Conservation (phyloP, 164 flowering plant species). For the Stephania yunnanensis region DNA sequence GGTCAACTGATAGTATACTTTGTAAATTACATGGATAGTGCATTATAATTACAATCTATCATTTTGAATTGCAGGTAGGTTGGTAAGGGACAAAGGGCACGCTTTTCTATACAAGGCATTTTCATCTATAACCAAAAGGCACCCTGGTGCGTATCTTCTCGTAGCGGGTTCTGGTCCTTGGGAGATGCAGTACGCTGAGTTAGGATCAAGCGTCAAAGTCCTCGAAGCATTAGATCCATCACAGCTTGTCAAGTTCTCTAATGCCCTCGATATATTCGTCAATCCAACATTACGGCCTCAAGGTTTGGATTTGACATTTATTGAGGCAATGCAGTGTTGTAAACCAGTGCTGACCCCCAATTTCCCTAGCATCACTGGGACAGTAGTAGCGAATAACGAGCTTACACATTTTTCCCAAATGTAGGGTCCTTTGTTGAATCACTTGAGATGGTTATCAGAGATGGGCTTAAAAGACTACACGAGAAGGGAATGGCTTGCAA, state of each 20-base stretch:
- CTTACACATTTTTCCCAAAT: constrained; percentile 45
- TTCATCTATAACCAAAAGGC: constrained; percentile 13
- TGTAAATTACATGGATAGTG: too few species aligned
- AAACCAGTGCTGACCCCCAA: constrained; percentile 48
- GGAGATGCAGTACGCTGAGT: constrained; percentile 37
- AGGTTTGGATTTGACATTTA: constrained; percentile 53
- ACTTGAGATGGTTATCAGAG: constrained; percentile 29
- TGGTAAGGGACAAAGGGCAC: constrained; percentile 66
- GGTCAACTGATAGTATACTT: too few species aligned
- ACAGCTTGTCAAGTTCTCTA: constrained; percentile 39
- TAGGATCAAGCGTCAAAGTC: constrained; percentile 37
- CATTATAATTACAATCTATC: too few species aligned
- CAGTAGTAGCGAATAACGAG: constrained; percentile 36
- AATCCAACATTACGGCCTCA: constrained; percentile 64
- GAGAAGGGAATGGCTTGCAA: constrained; percentile 37
- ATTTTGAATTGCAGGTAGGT: constrained; percentile 26
- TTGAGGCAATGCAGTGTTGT: constrained; percentile 63
- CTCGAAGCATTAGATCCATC: constrained; percentile 39
- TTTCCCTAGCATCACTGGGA: constrained; percentile 52
- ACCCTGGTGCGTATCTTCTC: constrained; percentile 33
- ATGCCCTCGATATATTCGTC: constrained; percentile 53
- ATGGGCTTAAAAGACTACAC: constrained; percentile 31
- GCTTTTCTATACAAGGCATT: constrained; percentile 52
- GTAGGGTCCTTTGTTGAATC: constrained; percentile 38
- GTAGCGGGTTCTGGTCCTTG: constrained; percentile 69